Evolutionary conservation across 257 asterid species (phyloP), one percentile per base, ranked within the genome.

Genomic region (Primulina huaijiensis): DNA sequence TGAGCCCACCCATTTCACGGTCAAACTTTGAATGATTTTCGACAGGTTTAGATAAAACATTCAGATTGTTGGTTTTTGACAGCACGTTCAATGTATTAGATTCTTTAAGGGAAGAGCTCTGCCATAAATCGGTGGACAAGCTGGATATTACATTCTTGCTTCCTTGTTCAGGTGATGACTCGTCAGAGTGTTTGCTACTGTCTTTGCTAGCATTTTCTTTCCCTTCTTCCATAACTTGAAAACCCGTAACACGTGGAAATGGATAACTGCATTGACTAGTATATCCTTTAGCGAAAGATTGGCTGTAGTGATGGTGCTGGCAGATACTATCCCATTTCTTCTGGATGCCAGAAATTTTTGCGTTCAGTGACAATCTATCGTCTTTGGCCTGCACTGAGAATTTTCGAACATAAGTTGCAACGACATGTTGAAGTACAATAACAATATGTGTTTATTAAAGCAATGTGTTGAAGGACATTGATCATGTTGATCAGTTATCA

Each of bases 351-450:
- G 63, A 73, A 53, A 80, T 68, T 76, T 83, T 88, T 11, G 87
- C 80, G 29, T 73, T 79, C 78, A 78, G 64, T 64, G 84, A 70
- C 84, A 81, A 35, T 30, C 78, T 76, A 77, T 87, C 95, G 55
- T 92, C 92, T 85, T 77, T 84, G 80, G 86, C 92, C 98, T 92
- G 98, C 90, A 80, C 88, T 82, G 85, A 76, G 80, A 71, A 71
- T 17, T 63, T 77, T 69, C 69, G 80, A 74, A 77, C 71, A 79
- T 79, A 80, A 78, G 86, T 74, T 80, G 78, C 83, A 71, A 84
- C 57, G 81, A 76, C 57, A 43, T 74, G 74, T 63, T 73, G 21
- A 16, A 38, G 52, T 66, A 25, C 27, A 37, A 29, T 5, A 5
- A 53, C 25, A 23, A 23, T 12, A 40, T 21, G 21, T 67, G 40